Evolutionary conservation across 306 rosid species (phyloP).

Genomic region (Vigna radiata): DNA sequence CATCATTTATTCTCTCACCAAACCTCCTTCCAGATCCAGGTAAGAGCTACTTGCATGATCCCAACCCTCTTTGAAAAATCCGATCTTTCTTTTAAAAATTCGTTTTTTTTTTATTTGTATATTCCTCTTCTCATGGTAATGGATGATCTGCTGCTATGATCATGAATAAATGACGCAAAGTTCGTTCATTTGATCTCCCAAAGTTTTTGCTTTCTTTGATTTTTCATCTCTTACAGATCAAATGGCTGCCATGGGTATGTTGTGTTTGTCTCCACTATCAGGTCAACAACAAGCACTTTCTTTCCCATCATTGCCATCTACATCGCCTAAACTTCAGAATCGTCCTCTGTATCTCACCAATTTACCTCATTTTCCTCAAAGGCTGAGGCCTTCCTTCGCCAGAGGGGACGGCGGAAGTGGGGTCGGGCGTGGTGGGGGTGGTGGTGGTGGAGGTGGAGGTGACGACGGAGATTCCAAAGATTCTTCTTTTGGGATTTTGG

Average conservation of each 20-base stretch:
- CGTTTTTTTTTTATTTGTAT: background rate
- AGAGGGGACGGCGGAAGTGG: slow-evolving; percentile 65
- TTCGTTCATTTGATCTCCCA: slow-evolving; percentile 5
- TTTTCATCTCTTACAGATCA: slow-evolving; percentile 40
- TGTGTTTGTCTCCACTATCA: slow-evolving; percentile 61
- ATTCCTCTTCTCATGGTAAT: background rate
- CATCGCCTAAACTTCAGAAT: slow-evolving; percentile 41
- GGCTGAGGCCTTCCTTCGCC: slow-evolving; percentile 54
- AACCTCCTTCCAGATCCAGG: slow-evolving; percentile 40
- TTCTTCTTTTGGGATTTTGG: slow-evolving; percentile 66
- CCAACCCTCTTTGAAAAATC: background rate
- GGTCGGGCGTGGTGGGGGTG: slow-evolving; percentile 56
- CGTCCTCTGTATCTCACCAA: slow-evolving; percentile 48
- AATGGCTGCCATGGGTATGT: slow-evolving; percentile 72
- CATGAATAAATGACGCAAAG: slow-evolving; percentile 13
- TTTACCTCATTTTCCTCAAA: slow-evolving; percentile 36
- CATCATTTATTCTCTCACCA: slow-evolving; percentile 30
- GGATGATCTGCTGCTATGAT: slow-evolving; percentile 25
- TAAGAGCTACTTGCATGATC: slow-evolving; percentile 8
- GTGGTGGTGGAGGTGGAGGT: slow-evolving; percentile 7
- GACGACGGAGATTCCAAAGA: slow-evolving; percentile 38
- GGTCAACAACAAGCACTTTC: slow-evolving; percentile 44
- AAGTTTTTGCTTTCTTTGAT: slow-evolving; percentile 33
- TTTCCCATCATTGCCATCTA: slow-evolving; percentile 49
- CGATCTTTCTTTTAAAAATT: slow-evolving; percentile 7